These are phyloP conservation scores for Xylaria sp. DNA, from an alignment of 2,329 filamentous ascomycete genomes.

Conservation along the genomic window DNA sequence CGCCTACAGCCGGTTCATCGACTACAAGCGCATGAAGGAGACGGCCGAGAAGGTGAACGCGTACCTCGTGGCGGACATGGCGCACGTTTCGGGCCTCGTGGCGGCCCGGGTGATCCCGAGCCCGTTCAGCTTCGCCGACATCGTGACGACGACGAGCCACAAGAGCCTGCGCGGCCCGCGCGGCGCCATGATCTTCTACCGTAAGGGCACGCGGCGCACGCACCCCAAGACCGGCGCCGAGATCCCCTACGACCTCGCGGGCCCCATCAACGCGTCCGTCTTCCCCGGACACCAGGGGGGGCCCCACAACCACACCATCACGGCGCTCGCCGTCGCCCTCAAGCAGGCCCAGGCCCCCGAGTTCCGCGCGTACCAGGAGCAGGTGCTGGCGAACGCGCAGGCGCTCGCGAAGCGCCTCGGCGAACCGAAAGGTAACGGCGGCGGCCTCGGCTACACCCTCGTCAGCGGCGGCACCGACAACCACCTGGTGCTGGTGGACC, in stretches of 20 bases:
- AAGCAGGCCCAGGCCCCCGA: constrained; percentile 89
- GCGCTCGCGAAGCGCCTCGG: constrained; percentile 73
- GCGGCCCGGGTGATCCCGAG: constrained; percentile 89
- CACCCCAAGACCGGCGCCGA: constrained; percentile 86
- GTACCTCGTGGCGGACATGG: constrained; percentile 95
- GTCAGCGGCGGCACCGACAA: constrained; percentile 96
- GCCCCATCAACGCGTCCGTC: constrained; percentile 92
- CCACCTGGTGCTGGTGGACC: constrained; percentile 89
- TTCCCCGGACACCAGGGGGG: constrained; percentile 98
- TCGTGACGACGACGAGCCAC: constrained; percentile 97
- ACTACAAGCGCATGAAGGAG: constrained; percentile 89
- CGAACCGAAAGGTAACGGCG: constrained; percentile 70
- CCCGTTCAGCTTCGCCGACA: constrained; percentile 86
- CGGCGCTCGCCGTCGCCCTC: constrained; percentile 88
- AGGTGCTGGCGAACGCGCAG: constrained; percentile 89
- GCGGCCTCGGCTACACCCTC: constrained; percentile 81
- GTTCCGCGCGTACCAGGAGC: constrained; percentile 90
- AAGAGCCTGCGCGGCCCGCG: constrained; percentile 94
- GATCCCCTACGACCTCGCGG: constrained; percentile 86
- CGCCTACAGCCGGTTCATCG: constrained; percentile 93
- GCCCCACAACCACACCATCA: constrained; percentile 99
- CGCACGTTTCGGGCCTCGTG: constrained; percentile 92
- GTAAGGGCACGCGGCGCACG: constrained; percentile 82
- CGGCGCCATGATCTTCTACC: constrained; percentile 98
- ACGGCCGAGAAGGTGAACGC: constrained; percentile 90